Evolutionary conservation across 2,329 filamentous ascomycete genomes (phyloP).

Genomic region (Pyricularia sp.): DNA sequence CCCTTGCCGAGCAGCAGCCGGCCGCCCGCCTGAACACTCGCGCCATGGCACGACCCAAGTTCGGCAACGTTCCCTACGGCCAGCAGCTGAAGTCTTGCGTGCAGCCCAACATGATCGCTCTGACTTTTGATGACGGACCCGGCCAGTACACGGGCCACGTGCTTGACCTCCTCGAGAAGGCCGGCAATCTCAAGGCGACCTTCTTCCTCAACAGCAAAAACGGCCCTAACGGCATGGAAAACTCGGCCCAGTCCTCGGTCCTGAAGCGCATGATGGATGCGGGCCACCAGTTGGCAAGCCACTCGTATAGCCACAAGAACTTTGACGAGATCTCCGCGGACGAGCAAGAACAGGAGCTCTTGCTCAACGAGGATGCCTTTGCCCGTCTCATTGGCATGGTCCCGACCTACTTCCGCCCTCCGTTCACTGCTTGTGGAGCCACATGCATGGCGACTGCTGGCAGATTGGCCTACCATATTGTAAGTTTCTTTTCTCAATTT

Average conservation of each 20-base stretch:
- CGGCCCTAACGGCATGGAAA: slow-evolving; percentile 25
- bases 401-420: slow-evolving; percentile 33
- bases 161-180: slow-evolving; percentile 23
- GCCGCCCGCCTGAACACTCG: neutral
- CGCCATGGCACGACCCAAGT: slow-evolving; percentile 13
- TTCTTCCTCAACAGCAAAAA: slow-evolving; percentile 27
- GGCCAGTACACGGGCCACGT: slow-evolving; percentile 22
- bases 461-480: slow-evolving; percentile 22
- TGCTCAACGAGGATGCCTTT: slow-evolving; percentile 28
- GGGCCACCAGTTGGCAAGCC: slow-evolving; percentile 31
- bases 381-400: slow-evolving; percentile 25
- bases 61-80: slow-evolving; percentile 19
- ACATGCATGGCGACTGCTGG: slow-evolving; percentile 16
- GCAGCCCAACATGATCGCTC: slow-evolving; percentile 18
- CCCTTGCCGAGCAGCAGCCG: neutral
- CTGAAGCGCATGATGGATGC: slow-evolving; percentile 27
- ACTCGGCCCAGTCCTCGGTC: slow-evolving; percentile 18
- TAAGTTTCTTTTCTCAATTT: neutral
- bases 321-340: slow-evolving; percentile 3
- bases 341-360: slow-evolving; percentile 18
- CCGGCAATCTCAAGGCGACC: slow-evolving; percentile 21
- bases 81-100: slow-evolving; percentile 23
- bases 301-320: slow-evolving; percentile 27
- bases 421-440: slow-evolving; percentile 20
- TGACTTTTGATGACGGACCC: slow-evolving; percentile 28